phyloP scores from a whole-genome alignment of 495 filamentous ascomycete genomes.

The Penicillium subrubescens region DNA sequence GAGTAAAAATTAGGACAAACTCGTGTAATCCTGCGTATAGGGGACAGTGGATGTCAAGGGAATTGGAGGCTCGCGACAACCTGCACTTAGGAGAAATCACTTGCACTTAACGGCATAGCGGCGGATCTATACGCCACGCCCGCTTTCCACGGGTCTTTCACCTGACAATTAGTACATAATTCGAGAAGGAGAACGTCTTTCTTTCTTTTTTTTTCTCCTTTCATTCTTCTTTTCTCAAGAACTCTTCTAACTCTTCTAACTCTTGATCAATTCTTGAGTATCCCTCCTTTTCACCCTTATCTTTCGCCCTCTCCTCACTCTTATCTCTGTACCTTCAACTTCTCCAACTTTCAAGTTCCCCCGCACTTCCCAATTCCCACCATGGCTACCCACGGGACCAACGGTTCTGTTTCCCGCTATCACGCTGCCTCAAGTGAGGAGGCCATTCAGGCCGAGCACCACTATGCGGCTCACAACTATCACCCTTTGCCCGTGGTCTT shows the following conservation, averaged over 20 bases:
- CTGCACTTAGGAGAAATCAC: constrained; percentile 69
- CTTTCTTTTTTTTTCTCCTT: constrained; percentile 21
- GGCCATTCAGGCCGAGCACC: constrained; percentile 79
- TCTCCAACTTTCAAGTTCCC: constrained; percentile 15
- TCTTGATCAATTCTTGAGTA: not conserved
- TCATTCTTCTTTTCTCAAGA: not conserved
- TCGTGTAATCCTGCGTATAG: constrained; percentile 45
- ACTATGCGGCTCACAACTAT: constrained; percentile 97
- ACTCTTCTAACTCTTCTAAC: not conserved
- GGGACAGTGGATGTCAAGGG: constrained; percentile 27
- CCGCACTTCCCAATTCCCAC: constrained; percentile 17
- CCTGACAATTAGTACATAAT: constrained; percentile 9
- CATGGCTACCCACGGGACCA: constrained; percentile 47
- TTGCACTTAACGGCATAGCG: constrained; percentile 34
- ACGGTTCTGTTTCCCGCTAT: constrained; percentile 54
- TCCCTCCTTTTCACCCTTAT: not conserved
- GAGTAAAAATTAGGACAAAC: not conserved
- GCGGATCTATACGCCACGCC: constrained; percentile 23
- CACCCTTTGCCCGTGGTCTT: constrained; percentile 95
- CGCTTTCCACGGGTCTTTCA: constrained; percentile 14
- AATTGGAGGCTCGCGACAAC: constrained; percentile 46
- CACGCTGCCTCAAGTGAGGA: constrained; percentile 78
- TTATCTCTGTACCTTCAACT: not conserved
- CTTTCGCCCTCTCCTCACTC: not conserved
- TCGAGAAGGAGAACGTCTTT: constrained; percentile 3